Percentiles rank a stretch among this genome's conserved stretches.
These are phyloP conservation scores for Dendryphion nanum DNA, from an alignment of 2,329 filamentous ascomycete genomes.

Conservation along the genomic window DNA sequence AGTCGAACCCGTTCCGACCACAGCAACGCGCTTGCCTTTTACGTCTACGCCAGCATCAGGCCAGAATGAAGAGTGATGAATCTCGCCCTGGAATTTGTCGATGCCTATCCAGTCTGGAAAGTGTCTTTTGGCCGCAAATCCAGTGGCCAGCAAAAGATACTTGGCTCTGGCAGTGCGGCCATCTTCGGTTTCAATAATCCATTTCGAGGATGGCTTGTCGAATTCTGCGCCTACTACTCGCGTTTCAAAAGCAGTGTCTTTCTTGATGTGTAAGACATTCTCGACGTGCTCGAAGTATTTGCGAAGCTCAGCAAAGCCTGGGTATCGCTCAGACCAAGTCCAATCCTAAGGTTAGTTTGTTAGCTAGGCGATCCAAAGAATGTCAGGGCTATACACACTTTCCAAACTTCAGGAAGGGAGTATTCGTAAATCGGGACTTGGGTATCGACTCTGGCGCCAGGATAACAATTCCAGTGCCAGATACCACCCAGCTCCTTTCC, in stretches of 20 bases:
- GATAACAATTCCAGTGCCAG: conserved; percentile 48
- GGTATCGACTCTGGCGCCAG: conserved; percentile 49
- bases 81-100: conserved; percentile 58
- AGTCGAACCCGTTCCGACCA: conserved; percentile 65
- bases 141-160: conserved; percentile 55
- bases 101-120: conserved; percentile 61
- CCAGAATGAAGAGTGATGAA: conserved; percentile 63
- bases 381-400: conserved; percentile 20
- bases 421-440: conserved; percentile 50
- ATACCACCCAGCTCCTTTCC: conserved; percentile 43
- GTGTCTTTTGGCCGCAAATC: conserved; percentile 61
- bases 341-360: conserved; percentile 50
- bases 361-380: neutral
- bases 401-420: conserved; percentile 48
- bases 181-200: conserved; percentile 53
- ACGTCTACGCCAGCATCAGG: conserved; percentile 57
- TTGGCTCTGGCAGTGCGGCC: conserved; percentile 51
- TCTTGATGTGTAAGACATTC: conserved; percentile 54
- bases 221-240: conserved; percentile 55
- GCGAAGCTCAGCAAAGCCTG: conserved; percentile 52
- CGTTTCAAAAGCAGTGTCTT: conserved; percentile 58
- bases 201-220: conserved; percentile 48
- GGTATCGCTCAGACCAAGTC: conserved; percentile 57
- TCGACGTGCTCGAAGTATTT: conserved; percentile 62
- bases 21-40: conserved; percentile 57